Percentiles rank a stretch among this genome's conserved stretches.
These are phyloP conservation scores for Penicillium crustosum DNA, from an alignment of 2,329 filamentous ascomycete species.

Conservation along the genomic window DNA sequence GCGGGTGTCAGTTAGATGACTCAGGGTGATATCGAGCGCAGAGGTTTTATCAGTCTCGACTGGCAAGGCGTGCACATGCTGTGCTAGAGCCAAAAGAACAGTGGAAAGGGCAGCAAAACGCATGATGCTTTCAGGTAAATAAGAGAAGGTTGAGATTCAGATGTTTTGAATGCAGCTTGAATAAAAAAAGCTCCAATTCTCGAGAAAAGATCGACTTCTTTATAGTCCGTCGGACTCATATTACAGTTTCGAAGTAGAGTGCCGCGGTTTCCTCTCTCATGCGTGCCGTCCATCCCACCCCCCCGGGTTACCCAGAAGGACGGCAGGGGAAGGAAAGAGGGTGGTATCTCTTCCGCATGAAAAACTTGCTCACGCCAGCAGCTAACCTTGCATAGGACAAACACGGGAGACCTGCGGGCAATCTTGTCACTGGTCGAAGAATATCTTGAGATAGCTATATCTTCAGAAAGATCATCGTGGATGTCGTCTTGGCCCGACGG, in stretches of 20 bases:
- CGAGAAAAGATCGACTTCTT: no score
- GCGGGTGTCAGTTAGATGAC: no score
- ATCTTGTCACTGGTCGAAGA: conserved; percentile 14
- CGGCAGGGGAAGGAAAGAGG: conserved; percentile 16
- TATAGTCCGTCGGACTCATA: no score
- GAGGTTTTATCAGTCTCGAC: no score
- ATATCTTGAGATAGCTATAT: conserved; percentile 3
- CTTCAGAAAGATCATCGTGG: not conserved
- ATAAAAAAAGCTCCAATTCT: no score
- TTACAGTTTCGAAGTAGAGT: not conserved
- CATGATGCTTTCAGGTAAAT: no score
- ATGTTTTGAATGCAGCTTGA: no score
- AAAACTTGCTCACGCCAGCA: not conserved
- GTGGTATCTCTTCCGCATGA: conserved; percentile 13
- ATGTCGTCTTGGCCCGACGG: conserved; percentile 27
- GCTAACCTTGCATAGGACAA: not conserved
- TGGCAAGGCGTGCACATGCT: no score
- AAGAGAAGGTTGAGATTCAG: no score
- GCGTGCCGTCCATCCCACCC: not conserved
- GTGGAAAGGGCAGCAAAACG: no score
- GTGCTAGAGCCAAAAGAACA: no score
- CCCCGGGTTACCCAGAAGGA: not conserved
- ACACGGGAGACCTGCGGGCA: not conserved
- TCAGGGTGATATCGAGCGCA: no score
- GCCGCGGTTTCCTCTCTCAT: not conserved